Evolutionary conservation across 2,329 filamentous ascomycete genomes (phyloP).

Genomic region (Colletotrichum lupini): DNA sequence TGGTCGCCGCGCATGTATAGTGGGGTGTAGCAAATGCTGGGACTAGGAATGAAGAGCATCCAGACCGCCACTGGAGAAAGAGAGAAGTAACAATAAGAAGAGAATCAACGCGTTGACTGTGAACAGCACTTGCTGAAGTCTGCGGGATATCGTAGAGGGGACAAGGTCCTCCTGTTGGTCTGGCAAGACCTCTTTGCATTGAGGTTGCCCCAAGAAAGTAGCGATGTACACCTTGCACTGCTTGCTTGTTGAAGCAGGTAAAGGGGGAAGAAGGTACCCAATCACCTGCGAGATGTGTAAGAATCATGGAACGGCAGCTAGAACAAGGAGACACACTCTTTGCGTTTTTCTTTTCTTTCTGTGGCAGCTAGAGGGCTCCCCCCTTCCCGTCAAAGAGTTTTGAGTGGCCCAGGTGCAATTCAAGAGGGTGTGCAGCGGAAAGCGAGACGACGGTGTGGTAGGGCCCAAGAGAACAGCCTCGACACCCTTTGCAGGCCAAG

Average conservation of each 20-base stretch:
- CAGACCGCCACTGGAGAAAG: background rate
- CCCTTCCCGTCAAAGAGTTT: slow-evolving; percentile 4
- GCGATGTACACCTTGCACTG: background rate
- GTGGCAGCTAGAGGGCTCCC: background rate
- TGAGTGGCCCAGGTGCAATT: background rate
- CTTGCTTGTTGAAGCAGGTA: background rate
- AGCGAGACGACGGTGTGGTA: slow-evolving; percentile 15
- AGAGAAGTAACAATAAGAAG: background rate
- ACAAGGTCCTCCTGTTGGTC: background rate
- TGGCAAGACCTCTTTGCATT: background rate
- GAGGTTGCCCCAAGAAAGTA: background rate
- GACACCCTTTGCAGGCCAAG: background rate
- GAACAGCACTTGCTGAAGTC: slow-evolving; percentile 4
- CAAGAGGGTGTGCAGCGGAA: slow-evolving; percentile 22
- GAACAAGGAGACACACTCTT: background rate
- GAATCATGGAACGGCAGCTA: background rate
- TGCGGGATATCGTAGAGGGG: background rate
- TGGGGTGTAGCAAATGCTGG: background rate
- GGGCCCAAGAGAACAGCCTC: background rate
- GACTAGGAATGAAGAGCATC: background rate
- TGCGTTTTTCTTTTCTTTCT: background rate
- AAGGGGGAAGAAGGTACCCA: background rate
- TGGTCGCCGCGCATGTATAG: background rate
- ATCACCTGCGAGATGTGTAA: background rate
- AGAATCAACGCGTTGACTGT: background rate